Conservation (phyloP, 257 asterid species). For the Anisodus acutangulus region DNA sequence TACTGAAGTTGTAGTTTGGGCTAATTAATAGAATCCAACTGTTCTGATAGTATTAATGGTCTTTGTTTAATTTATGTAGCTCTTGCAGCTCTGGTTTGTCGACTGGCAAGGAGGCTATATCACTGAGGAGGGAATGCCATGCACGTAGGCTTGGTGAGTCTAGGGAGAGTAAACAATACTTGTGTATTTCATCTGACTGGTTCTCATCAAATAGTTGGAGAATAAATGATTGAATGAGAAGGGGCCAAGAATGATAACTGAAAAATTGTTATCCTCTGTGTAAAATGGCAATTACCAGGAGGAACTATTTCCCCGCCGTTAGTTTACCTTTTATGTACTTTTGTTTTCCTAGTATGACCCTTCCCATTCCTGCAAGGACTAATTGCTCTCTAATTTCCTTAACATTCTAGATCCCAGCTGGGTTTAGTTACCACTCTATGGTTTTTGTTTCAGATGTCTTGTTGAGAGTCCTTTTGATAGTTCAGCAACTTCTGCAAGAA, state of each 20-base stretch:
- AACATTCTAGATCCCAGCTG: background rate
- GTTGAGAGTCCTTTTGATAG: constrained; percentile 65
- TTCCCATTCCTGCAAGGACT: too few relatives aligned
- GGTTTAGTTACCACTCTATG: constrained; percentile 15
- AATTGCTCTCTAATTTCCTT: background rate
- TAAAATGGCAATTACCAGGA: background rate
- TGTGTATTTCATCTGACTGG: background rate
- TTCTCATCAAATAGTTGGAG: background rate
- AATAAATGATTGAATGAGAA: background rate
- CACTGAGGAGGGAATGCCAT: constrained; percentile 58
- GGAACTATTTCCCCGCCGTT: background rate
- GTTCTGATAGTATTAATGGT: constrained; percentile 5
- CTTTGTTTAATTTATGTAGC: constrained; percentile 46
- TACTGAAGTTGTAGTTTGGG: background rate
- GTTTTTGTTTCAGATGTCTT: constrained; percentile 53
- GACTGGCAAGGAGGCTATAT: constrained; percentile 66
- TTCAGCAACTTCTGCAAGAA: constrained; percentile 84
- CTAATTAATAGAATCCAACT: background rate
- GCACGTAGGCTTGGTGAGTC: constrained; percentile 73
- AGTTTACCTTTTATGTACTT: too few relatives aligned
- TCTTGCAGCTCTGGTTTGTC: constrained; percentile 70
- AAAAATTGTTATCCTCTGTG: background rate
- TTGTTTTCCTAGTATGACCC: too few relatives aligned
- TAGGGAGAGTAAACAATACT: background rate
- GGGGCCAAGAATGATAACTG: background rate